Percentiles rank a stretch among this genome's conserved stretches.
Evolutionary conservation across 768 basidiomycete genomes (phyloP).

Genomic region (Phylloporus arenicola): DNA sequence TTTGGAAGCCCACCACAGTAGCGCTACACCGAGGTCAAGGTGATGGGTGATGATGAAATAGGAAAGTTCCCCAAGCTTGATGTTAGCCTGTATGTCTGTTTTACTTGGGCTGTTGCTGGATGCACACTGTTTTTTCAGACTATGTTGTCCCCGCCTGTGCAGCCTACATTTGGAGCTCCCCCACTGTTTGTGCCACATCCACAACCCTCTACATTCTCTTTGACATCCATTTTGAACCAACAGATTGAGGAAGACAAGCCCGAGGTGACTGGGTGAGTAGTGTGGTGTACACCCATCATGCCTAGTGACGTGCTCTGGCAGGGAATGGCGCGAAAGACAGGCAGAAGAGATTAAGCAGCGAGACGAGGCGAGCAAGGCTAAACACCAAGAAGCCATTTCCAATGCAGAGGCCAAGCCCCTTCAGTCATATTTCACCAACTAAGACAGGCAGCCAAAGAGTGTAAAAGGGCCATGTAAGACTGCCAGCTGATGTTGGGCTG

Average conservation of each 20-base stretch:
- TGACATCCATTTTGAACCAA: slow-evolving; percentile 70
- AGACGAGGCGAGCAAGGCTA: slow-evolving; percentile 72
- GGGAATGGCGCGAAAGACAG: slow-evolving; percentile 86
- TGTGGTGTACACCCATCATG: too few species aligned
- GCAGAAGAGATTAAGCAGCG: slow-evolving; percentile 76
- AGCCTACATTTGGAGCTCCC: slow-evolving; percentile 42
- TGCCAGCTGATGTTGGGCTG: too few species aligned
- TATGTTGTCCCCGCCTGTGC: slow-evolving; percentile 28
- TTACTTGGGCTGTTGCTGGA: slow-evolving; percentile 11
- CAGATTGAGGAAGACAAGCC: slow-evolving; percentile 74
- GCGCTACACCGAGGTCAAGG: slow-evolving; percentile 53
- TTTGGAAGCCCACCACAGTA: slow-evolving; percentile 48
- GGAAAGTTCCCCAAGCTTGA: slow-evolving; percentile 84
- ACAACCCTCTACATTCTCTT: slow-evolving; percentile 62
- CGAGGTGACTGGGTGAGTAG: slow-evolving; percentile 70
- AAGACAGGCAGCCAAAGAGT: too few species aligned
- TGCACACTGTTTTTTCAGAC: slow-evolving; percentile 19
- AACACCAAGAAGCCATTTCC: slow-evolving; percentile 75
- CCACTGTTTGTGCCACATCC: slow-evolving; percentile 72
- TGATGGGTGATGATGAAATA: slow-evolving; percentile 81
- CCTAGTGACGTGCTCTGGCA: slow-evolving; percentile 27
- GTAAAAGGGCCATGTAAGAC: too few species aligned
- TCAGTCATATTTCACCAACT: too few species aligned
- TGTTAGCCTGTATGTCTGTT: slow-evolving; percentile 36
- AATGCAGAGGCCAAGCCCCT: too few species aligned